phyloP scores from a whole-genome alignment of 495 filamentous ascomycete species.

The Melanomma pulvis-pyrius region DNA sequence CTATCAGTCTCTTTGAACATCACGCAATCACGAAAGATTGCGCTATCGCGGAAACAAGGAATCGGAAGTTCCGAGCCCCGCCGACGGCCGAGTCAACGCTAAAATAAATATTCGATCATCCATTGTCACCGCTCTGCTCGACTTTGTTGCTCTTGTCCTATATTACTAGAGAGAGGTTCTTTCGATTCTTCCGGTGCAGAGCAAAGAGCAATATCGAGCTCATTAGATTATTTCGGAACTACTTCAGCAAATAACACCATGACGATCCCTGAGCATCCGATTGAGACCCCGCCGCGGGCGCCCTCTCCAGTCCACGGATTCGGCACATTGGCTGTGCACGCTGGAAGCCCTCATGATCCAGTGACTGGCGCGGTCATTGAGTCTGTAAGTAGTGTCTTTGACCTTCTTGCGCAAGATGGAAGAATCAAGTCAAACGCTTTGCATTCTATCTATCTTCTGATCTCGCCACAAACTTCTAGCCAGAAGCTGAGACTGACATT shows the following conservation, averaged over 20 bases:
- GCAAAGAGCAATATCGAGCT: too few relatives aligned
- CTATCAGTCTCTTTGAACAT: neutral
- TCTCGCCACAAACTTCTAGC: neutral
- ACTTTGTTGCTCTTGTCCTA: neutral
- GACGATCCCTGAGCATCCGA: constrained; percentile 49
- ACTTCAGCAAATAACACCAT: constrained; percentile 44
- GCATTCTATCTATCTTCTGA: neutral
- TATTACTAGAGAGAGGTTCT: too few relatives aligned
- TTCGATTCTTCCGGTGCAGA: too few relatives aligned
- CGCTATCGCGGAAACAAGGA: constrained; percentile 22
- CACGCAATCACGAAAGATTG: constrained; percentile 5
- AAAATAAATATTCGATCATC: neutral
- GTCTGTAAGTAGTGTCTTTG: constrained; percentile 54
- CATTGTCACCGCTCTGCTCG: neutral
- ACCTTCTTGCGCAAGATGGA: neutral
- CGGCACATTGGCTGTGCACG: constrained; percentile 92
- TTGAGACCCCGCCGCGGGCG: constrained; percentile 61
- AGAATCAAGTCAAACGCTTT: neutral
- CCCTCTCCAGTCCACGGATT: constrained; percentile 70
- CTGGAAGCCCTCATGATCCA: constrained; percentile 86
- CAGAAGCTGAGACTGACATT: constrained; percentile 15
- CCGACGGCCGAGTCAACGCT: neutral
- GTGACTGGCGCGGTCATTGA: constrained; percentile 93
- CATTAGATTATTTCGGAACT: too few relatives aligned
- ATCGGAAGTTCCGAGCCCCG: neutral